Percentiles rank a stretch among this genome's conserved stretches.
phyloP scores from a whole-genome alignment of 2,329 filamentous ascomycete genomes.

The Truncatella angustata region DNA sequence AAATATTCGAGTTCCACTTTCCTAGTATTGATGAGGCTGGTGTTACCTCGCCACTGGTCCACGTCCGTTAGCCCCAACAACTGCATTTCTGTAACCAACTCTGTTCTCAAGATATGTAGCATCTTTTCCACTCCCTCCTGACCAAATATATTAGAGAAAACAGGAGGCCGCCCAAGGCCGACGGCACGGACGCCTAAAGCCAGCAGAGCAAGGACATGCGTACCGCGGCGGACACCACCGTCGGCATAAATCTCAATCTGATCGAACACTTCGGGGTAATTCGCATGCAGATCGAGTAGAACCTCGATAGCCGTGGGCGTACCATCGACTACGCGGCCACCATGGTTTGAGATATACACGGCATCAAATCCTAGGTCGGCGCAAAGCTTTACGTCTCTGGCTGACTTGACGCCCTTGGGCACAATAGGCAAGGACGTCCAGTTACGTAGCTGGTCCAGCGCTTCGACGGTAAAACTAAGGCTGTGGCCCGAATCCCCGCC shows the following conservation, averaged over 20 bases:
- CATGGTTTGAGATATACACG: conserved; percentile 35
- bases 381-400: conserved; percentile 27
- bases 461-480: neutral
- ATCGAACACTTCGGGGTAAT: conserved; percentile 28
- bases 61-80: conserved; percentile 9
- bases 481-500: conserved; percentile 3
- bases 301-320: conserved; percentile 28
- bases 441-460: conserved; percentile 4
- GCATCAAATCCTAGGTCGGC: conserved; percentile 24
- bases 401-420: conserved; percentile 32
- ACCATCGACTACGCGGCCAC: conserved; percentile 32
- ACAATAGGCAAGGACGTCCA: conserved; percentile 27
- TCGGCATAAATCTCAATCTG: conserved; percentile 31
- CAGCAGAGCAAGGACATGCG: conserved; percentile 31
- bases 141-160: conserved; percentile 51
- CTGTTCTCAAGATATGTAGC: conserved; percentile 41
- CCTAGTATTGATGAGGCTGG: conserved; percentile 11
- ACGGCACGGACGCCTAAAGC: conserved; percentile 32
- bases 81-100: conserved; percentile 28
- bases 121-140: conserved; percentile 39
- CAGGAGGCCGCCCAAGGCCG: conserved; percentile 42
- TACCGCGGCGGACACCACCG: conserved; percentile 32
- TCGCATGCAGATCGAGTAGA: conserved; percentile 24
- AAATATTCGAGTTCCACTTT: conserved; percentile 12
- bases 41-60: conserved; percentile 11